A percentile compares a stretch with the other conserved stretches of the same genome.
These are phyloP conservation scores for sorghum (Sorghum bicolor) DNA, from an alignment of 176 grass and related monocot species.

Conservation along the genomic window DNA sequence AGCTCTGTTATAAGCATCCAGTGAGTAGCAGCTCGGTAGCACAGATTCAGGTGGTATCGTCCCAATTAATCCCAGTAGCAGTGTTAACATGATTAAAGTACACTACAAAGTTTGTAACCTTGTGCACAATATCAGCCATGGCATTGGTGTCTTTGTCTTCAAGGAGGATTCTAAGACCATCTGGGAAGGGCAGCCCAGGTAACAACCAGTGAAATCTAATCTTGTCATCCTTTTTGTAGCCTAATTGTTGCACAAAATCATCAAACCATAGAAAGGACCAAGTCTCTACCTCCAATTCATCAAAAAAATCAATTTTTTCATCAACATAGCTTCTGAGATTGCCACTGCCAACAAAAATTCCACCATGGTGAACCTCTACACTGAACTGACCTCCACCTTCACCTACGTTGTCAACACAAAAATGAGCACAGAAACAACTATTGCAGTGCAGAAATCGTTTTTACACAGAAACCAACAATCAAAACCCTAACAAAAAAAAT, in stretches of 20 bases:
- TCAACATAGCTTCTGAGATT: not conserved
- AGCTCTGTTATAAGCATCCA: not conserved
- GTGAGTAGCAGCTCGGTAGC: not conserved
- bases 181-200: too few relatives aligned
- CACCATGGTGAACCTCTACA: not conserved
- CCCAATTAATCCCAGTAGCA: not conserved
- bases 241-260: not conserved
- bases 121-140: not conserved
- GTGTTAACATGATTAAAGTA: not conserved
- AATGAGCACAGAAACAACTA: too few relatives aligned
- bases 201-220: too few relatives aligned
- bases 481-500: not conserved
- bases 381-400: not conserved
- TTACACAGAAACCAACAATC: too few relatives aligned
- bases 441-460: too few relatives aligned
- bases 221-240: not conserved
- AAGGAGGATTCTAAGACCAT: too few relatives aligned
- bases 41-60: not conserved
- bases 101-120: not conserved
- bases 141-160: not conserved
- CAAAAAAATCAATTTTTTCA: not conserved
- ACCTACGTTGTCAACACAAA: not conserved
- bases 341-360: not conserved
- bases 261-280: not conserved
- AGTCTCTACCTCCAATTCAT: not conserved